Evolutionary conservation across 1,284 basidiomycete species (phyloP).

Genomic region (Neolentinus lepideus): DNA sequence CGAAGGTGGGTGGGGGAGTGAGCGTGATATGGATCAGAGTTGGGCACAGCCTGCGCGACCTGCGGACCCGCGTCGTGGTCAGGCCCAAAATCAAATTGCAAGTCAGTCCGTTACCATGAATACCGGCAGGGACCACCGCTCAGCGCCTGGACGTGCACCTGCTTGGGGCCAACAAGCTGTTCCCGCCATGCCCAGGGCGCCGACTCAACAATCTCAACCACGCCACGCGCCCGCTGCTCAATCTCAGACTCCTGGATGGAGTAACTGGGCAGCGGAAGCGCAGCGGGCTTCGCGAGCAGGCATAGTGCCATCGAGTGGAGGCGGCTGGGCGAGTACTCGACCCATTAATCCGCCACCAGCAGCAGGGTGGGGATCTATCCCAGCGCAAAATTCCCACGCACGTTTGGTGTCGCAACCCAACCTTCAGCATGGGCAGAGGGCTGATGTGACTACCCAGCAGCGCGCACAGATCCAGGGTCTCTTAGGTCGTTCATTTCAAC

Average conservation of each 20-base stretch:
- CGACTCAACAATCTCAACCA: neutral
- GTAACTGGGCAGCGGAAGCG: neutral
- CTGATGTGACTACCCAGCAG: neutral
- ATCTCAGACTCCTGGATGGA: neutral
- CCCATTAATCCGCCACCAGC: neutral
- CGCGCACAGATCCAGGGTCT: neutral
- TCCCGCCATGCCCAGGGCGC: neutral
- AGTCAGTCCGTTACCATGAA: neutral
- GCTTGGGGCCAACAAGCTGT: neutral
- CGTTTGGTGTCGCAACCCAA: neutral
- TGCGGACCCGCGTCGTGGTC: conserved; percentile 4
- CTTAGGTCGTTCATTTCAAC: neutral
- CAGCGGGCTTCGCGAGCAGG: neutral
- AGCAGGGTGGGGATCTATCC: neutral
- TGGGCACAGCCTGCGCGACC: conserved; percentile 10
- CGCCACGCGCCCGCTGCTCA: neutral
- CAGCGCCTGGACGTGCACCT: neutral
- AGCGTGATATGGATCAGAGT: conserved; percentile 8
- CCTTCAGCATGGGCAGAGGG: neutral
- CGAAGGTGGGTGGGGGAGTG: conserved; percentile 13
- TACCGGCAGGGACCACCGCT: neutral
- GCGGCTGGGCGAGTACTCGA: neutral
- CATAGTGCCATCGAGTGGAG: neutral
- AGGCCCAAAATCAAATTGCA: neutral
- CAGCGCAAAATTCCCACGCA: neutral